Base-by-base conservation (phyloP, 1,284 basidiomycete species). In the Kalmanozyma brasiliensis region DNA sequence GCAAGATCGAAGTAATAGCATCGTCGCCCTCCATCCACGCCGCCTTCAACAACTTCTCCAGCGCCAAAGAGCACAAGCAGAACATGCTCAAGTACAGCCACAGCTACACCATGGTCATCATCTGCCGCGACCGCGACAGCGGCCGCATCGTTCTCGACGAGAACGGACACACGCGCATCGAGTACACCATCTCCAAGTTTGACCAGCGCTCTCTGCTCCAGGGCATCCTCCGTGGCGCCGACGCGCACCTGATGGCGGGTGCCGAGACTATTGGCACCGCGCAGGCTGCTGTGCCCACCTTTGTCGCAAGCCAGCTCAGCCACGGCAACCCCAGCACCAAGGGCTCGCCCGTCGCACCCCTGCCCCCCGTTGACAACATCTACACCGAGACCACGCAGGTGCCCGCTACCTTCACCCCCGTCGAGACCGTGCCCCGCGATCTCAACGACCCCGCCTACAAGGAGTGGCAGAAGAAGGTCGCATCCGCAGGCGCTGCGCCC, bases 1-100 rank as follows among this genome's bases (percentile, higher is more conserved):
- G 80, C 71, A 85, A 85, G 80, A 74, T 86, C 51, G 85, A 85
- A 68, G 83, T 84, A 20, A 82, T 84, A 41, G 77, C 81, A 42
- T 83, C 84, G 42, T 75, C 82, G 53, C 84, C 84, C 2, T 76
- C 76, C 17, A 69, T 76, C 17, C 74, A 83, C 40, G 78, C 82
- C 32, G 69, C 80, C 11, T 82, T 82, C 53, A 58, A 74, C 17
- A 81, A 77, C 37, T 85, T 82, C 77, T 46, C 52, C 9, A 75
- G 75, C 8, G 76, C 79, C 4, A 58, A 71, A 40, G 76, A 82
- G 48, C 83, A 83, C 81, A 84, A 85, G 75, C 38, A 53, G 14
- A 57, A 76, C 16, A 77, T 84, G 70, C 59, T 83, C 49, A 58
- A 63, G n/a, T 82, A 81, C 68, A 57, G 63, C 22, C 64, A 82